Conservation (phyloP, 495 filamentous ascomycete genomes). For the Tuber brumale region DNA sequence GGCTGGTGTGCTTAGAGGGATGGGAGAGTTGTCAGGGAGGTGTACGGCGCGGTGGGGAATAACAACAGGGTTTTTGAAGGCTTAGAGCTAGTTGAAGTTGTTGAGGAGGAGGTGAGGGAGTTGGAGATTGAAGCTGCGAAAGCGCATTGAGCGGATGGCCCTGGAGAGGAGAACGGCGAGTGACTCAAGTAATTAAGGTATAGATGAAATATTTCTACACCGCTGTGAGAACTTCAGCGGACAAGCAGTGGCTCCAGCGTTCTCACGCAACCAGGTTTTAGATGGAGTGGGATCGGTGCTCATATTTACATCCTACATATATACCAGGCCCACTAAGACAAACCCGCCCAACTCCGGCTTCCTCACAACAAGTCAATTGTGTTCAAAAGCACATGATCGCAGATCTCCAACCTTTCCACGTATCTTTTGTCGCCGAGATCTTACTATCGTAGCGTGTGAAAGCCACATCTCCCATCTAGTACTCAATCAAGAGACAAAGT, state of each 20-base stretch:
- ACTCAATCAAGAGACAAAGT: too few relatives aligned
- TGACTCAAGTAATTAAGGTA: too few relatives aligned
- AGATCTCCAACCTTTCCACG: neutral
- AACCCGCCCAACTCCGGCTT: neutral
- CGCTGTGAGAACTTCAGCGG: neutral
- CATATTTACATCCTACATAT: neutral
- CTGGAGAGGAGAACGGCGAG: too few relatives aligned
- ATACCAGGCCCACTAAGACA: neutral
- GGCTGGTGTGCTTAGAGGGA: neutral
- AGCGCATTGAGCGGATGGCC: neutral
- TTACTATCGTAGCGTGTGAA: too few relatives aligned
- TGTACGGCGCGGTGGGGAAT: constrained; percentile 45
- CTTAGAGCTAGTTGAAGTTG: constrained; percentile 46
- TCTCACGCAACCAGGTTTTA: too few relatives aligned
- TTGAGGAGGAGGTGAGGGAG: constrained; percentile 7
- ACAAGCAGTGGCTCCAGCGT: neutral
- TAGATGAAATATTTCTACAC: neutral
- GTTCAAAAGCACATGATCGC: neutral
- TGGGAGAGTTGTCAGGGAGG: constrained; percentile 43
- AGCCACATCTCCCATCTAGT: too few relatives aligned
- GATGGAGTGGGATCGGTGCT: too few relatives aligned
- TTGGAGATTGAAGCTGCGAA: neutral
- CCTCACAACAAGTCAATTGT: neutral
- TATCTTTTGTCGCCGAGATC: too few relatives aligned
- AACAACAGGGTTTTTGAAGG: constrained; percentile 61